Evolutionary conservation across 2,329 filamentous ascomycete species (phyloP), one percentile per base, ranked within the genome.

Genomic region (Hymenoscyphus occultus): DNA sequence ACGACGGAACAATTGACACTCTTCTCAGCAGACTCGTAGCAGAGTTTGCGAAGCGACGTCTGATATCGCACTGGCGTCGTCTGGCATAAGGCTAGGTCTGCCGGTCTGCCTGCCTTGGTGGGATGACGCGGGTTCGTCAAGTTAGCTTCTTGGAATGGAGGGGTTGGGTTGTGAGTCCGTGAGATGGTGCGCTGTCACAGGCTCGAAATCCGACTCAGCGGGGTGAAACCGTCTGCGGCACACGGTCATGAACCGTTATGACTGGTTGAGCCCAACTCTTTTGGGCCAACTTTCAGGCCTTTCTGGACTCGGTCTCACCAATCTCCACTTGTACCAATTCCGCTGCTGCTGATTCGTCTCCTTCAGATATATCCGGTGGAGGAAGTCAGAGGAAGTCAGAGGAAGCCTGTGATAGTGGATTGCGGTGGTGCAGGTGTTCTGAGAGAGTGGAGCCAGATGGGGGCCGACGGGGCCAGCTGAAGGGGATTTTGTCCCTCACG

Each of bases 181-280:
- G 42, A 40, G 45, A 68, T 69, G 42, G 59, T 66, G 66, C 62
- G 64, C 63, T 68, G 67, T 70, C 68, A 70, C 68, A 68, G 66
- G 70, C 62, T 59, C 59, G 45, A 45, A 61, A 56, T 59, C 61
- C 39, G 59, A 63, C 42, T 60, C 31, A 61, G 56, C 59, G 45
- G 61, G n/a, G 42, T 65, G 62, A 63, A 69, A 67, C 65, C 63
- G 28, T 5, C 45, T 16, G 14, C 54, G 14, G 5, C 13, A 16
- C 13, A n/a, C 7, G 16, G 54, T n/a, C 54, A 39, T 16, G 28
- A 31, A 31, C 12, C 16, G 5, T 28, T n/a, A 13, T 57, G 31
- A 57, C 10, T 57, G 56, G 56, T 35, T 13, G 14, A 39, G 56
- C 48, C 48, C 48, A 54, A 54, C 19, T 54, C 48, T 28, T 54